These are phyloP conservation scores for Dipodascus albidus DNA, from an alignment of 805 yeast genomes.

Conservation along the genomic window DNA sequence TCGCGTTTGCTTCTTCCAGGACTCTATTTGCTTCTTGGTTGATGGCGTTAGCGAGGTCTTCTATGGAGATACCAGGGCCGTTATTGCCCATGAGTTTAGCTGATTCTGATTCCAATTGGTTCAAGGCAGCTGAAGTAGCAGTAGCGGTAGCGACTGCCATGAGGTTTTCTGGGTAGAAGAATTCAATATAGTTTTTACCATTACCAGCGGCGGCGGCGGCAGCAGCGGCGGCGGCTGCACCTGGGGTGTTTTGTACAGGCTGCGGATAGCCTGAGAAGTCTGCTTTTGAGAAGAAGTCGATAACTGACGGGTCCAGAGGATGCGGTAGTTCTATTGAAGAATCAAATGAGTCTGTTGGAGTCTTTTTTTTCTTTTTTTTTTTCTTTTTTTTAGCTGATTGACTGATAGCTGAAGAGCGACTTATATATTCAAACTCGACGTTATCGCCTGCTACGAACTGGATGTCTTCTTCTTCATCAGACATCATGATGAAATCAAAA, in stretches of 20 bases:
- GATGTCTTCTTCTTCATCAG: slow-evolving; percentile 8
- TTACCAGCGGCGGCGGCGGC: neutral
- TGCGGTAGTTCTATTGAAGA: neutral
- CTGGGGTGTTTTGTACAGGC: too few species aligned
- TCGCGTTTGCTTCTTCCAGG: neutral
- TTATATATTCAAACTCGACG: slow-evolving; percentile 25
- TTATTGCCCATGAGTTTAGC: neutral
- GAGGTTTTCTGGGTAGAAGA: neutral
- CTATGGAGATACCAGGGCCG: neutral
- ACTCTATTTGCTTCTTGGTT: neutral
- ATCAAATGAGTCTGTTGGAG: neutral
- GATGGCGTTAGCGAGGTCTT: neutral
- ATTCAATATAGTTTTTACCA: neutral
- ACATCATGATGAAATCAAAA: neutral
- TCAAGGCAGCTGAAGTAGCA: neutral
- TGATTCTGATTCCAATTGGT: neutral
- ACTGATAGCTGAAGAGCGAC: neutral
- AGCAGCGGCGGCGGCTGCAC: neutral
- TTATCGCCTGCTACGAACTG: slow-evolving; percentile 21
- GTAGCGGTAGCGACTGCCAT: neutral
- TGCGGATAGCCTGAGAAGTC: neutral
- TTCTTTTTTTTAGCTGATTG: slow-evolving; percentile 22
- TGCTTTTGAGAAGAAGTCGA: neutral
- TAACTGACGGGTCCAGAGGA: neutral
- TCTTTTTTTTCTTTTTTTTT: slow-evolving; percentile 23